These are phyloP conservation scores for Apiotrichum sp. DNA, from an alignment of 1,284 basidiomycete species.

Conservation along the genomic window DNA sequence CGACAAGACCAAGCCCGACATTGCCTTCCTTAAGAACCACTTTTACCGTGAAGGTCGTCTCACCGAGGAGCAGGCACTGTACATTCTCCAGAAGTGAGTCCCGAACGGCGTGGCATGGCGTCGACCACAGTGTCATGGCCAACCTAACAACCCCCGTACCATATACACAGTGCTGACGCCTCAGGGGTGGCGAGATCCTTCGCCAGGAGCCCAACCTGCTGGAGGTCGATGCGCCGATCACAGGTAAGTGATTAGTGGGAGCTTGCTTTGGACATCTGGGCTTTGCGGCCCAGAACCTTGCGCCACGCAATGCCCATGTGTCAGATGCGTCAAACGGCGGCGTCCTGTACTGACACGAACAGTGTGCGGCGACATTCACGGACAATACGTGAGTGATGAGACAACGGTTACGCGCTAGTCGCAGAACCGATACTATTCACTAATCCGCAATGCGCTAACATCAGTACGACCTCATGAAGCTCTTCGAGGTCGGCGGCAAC, in stretches of 20 bases:
- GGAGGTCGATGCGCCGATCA: constrained; percentile 88
- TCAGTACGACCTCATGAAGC: constrained; percentile 95
- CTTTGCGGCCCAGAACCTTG: too few species aligned
- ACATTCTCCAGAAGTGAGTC: constrained; percentile 65
- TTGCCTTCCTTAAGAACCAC: constrained; percentile 97
- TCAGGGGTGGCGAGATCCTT: constrained; percentile 66
- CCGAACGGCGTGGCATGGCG: not conserved
- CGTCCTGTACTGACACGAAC: constrained; percentile 3
- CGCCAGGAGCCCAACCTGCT: constrained; percentile 80
- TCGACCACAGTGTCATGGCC: too few species aligned
- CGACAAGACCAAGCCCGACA: constrained; percentile 82
- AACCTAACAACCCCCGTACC: not conserved
- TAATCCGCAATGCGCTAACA: not conserved
- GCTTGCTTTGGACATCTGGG: too few species aligned
- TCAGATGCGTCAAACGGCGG: too few species aligned
- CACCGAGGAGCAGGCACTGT: constrained; percentile 83
- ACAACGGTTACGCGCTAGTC: too few species aligned
- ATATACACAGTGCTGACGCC: constrained; percentile 4
- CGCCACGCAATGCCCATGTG: too few species aligned
- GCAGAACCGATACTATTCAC: too few species aligned
- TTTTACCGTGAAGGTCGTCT: constrained; percentile 93
- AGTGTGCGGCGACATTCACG: constrained; percentile 96
- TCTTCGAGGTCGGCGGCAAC: constrained; percentile 93
- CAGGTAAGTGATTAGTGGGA: constrained; percentile 55
- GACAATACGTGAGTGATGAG: constrained; percentile 73